Evolutionary conservation across 805 yeast species (phyloP).

Genomic region (Lipomyces chichibuensis): DNA sequence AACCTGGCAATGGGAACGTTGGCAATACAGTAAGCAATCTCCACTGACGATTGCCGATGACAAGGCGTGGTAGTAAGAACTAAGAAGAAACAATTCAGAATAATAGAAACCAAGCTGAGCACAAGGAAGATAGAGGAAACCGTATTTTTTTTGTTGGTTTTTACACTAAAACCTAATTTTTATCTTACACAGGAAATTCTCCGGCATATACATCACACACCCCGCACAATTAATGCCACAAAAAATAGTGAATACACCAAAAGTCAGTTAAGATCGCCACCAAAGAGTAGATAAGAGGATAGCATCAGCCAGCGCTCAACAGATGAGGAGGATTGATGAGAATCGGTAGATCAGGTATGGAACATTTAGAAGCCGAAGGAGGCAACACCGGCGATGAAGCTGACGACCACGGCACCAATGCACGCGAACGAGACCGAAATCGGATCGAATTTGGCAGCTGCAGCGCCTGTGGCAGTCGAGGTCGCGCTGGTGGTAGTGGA

Average conservation of each 20-base stretch:
- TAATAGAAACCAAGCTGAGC: not conserved
- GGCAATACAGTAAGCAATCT: too few relatives aligned
- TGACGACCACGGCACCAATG: slow-evolving; percentile 21
- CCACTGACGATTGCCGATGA: too few relatives aligned
- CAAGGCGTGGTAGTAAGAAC: too few relatives aligned
- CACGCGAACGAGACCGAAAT: slow-evolving; percentile 10
- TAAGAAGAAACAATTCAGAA: not conserved
- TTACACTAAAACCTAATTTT: not conserved
- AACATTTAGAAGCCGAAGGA: slow-evolving; percentile 10
- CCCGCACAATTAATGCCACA: not conserved
- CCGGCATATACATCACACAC: not conserved
- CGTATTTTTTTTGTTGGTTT: not conserved
- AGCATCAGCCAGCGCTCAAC: not conserved
- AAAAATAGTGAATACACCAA: too few relatives aligned
- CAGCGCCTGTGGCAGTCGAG: not conserved
- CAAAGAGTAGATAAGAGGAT: not conserved
- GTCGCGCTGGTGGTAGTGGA: not conserved
- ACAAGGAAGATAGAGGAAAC: not conserved
- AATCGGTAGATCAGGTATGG: not conserved
- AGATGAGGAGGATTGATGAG: not conserved
- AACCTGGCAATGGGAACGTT: too few relatives aligned
- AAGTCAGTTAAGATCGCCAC: not conserved
- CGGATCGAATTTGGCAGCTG: not conserved
- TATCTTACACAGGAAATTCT: not conserved
- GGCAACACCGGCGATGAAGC: slow-evolving; percentile 20